Evolutionary conservation across 345 rosid genomes (phyloP), one percentile per base, ranked within the genome.

Genomic region (Populus alba): DNA sequence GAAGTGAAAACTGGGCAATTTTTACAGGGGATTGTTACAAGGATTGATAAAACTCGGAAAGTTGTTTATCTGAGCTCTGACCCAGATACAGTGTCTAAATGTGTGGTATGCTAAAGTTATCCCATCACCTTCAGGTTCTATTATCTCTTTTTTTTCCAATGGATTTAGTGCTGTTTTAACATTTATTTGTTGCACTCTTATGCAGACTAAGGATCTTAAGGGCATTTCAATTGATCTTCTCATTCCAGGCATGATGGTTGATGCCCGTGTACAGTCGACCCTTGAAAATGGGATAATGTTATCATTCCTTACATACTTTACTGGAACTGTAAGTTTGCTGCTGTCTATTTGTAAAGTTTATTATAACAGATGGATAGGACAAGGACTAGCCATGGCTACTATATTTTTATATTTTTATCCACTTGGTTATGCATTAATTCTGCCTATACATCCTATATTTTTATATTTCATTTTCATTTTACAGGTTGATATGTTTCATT

Each of bases 171-270:
- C 33, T 55, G 38, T 65, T 75, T 57, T 75, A 68, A 73, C 59
- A 45, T 78, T 33, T 72, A 20, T 6, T 47, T 71, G 69, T 80
- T 71, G 41, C 29, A 25, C 72, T 73, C 81, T 65, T 83, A 47
- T 77, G 39, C 89, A 96, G 99, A 88, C 95, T 83, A 94, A 91
- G 87, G 98, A 90, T 82, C 84, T 91, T 76, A 92, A 84, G 84
- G 97, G 99, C 71, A 87, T 96, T 79, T 94, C 97, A 67, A 89
- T 96, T 82, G 99, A 96, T 86, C 94, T 91, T 86, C 97, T 96
- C 68, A 75, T 86, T 76, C 99, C 99, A 67, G 99, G 99, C 82
- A 91, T 92, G 98, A 85, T 96, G 98, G 91, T 96, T 79, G 92
- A 86, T 83, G 91, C 97, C 68, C 90, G 90, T 33, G 97, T 96